phyloP scores from a whole-genome alignment of 768 basidiomycete genomes.

The Lentinula lateritia region DNA sequence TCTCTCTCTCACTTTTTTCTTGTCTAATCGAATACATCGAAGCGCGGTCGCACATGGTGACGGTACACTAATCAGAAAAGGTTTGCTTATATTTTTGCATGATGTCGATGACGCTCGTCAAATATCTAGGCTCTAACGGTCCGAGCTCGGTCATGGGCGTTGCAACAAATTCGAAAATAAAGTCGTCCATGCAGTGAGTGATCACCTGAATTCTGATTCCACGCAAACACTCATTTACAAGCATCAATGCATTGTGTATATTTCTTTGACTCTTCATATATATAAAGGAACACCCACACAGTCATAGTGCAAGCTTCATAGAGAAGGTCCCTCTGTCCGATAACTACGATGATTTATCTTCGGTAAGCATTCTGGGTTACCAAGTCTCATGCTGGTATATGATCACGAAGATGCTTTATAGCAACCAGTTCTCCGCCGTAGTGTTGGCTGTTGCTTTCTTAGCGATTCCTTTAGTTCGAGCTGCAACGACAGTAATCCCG shows the following conservation, averaged over 20 bases:
- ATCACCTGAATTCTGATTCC: not conserved
- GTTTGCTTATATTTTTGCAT: not conserved
- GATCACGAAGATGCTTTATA: not conserved
- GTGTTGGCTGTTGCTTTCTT: slow-evolving; percentile 2
- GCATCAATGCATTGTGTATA: not conserved
- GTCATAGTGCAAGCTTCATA: not conserved
- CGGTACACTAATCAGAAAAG: not conserved
- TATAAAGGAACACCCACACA: not conserved
- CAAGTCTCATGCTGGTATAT: not conserved
- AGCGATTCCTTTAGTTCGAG: slow-evolving; percentile 14
- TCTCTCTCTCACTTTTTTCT: not conserved
- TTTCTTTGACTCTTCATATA: not conserved
- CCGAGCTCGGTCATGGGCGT: not conserved
- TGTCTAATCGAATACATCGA: not conserved
- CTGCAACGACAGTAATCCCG: slow-evolving; percentile 34
- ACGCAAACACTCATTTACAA: not conserved
- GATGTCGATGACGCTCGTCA: not conserved
- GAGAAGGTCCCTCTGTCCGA: not conserved
- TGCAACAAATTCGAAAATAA: no score
- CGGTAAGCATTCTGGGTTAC: not conserved
- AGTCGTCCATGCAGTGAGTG: not conserved
- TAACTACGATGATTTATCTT: not conserved
- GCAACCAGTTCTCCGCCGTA: not conserved
- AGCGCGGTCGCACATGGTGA: not conserved
- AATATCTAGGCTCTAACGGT: not conserved